Evolutionary conservation across 2,329 filamentous ascomycete species (phyloP).

Genomic region (Diaporthe citriasiana): DNA sequence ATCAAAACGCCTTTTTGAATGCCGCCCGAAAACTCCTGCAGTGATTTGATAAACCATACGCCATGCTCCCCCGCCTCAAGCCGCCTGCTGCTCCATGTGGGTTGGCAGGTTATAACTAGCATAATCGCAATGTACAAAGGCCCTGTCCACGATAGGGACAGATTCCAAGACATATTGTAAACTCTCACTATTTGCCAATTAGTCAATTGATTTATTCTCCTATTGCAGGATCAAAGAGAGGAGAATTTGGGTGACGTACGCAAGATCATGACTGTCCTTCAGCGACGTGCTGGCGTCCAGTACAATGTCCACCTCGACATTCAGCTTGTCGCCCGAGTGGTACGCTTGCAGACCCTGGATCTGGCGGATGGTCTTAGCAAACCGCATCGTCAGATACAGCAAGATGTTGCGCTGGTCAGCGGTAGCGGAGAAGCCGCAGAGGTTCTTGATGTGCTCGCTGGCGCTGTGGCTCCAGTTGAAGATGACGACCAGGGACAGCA

Average conservation of each 20-base stretch:
- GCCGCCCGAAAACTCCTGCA: conserved; percentile 22
- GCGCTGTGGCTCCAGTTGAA: conserved; percentile 83
- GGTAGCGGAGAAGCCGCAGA: conserved; percentile 83
- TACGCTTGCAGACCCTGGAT: conserved; percentile 90
- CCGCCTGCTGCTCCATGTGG: conserved; percentile 64
- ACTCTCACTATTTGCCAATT: conserved; percentile 66
- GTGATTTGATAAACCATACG: not conserved
- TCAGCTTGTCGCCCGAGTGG: conserved; percentile 87
- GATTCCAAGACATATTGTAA: conserved; percentile 89
- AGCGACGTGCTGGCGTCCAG: conserved; percentile 82
- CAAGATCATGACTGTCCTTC: conserved; percentile 85
- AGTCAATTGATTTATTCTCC: not conserved
- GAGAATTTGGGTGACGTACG: conserved; percentile 49
- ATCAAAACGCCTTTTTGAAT: conserved; percentile 22
- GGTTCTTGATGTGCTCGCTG: conserved; percentile 82
- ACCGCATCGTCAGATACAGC: conserved; percentile 93
- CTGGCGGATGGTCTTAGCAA: conserved; percentile 87
- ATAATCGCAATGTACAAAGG: conserved; percentile 78
- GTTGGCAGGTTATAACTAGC: conserved; percentile 73
- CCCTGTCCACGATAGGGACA: conserved; percentile 82
- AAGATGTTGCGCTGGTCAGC: conserved; percentile 88
- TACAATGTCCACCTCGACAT: conserved; percentile 86
- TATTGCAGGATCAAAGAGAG: conserved; percentile 9
- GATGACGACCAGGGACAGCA: conserved; percentile 85
- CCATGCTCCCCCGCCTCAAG: conserved; percentile 19